These are phyloP conservation scores for Pestalotiopsis sp. DNA, from an alignment of 2,329 filamentous ascomycete genomes.

Conservation along the genomic window DNA sequence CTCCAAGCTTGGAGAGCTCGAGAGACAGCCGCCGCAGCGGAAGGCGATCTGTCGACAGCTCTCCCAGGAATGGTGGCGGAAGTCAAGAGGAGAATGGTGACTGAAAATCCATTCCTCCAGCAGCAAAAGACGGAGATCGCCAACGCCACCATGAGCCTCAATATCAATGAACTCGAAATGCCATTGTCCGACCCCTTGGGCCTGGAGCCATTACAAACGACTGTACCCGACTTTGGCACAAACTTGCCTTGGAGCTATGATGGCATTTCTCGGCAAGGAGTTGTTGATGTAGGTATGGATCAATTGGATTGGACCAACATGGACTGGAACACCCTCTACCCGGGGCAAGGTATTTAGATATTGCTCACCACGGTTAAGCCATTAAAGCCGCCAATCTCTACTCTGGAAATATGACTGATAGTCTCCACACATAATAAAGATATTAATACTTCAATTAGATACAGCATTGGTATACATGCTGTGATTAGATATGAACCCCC, in stretches of 20 bases:
- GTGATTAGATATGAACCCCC: neutral
- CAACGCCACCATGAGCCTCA: neutral
- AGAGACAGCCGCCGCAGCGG: neutral
- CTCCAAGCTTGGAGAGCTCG: conserved; percentile 11
- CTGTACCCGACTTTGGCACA: neutral
- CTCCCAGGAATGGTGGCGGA: neutral
- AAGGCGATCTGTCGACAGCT: neutral
- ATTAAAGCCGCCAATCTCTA: neutral
- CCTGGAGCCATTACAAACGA: neutral
- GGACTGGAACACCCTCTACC: conserved; percentile 1
- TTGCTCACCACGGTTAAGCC: neutral
- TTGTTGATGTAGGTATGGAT: neutral
- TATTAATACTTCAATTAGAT: neutral
- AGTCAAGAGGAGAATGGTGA: neutral
- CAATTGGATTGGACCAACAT: conserved; percentile 6
- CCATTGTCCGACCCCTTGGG: neutral
- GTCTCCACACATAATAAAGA: neutral
- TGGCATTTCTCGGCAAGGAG: neutral
- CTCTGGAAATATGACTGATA: neutral
- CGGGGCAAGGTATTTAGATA: neutral
- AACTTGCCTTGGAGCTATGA: neutral
- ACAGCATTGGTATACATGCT: neutral
- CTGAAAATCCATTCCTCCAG: neutral
- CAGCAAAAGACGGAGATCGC: neutral
- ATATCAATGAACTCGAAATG: neutral